Evolutionary conservation across 441 rosid genomes (phyloP).

Genomic region (Francoa sonchifolia): DNA sequence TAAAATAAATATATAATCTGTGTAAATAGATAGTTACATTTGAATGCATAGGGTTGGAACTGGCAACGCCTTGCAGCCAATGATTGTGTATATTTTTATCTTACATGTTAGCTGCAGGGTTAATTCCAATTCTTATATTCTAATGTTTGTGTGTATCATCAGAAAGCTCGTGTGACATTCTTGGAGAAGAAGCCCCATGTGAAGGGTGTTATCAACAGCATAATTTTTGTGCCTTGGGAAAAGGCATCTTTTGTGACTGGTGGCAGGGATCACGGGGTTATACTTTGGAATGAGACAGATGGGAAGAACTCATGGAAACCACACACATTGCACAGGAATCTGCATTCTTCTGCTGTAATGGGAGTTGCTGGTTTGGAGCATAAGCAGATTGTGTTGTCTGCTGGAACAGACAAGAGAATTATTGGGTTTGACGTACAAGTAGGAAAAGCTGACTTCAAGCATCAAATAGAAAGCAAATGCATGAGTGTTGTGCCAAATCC

Average conservation of each 20-base stretch:
- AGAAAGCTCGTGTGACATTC: constrained; percentile 57
- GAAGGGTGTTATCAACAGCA: constrained; percentile 73
- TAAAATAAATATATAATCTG: neutral
- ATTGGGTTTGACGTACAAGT: constrained; percentile 57
- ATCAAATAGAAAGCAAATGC: constrained; percentile 83
- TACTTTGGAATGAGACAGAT: constrained; percentile 64
- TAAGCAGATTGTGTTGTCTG: constrained; percentile 63
- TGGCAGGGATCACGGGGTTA: constrained; percentile 81
- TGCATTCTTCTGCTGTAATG: constrained; percentile 91
- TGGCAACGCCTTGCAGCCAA: no score
- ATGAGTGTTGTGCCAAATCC: constrained; percentile 91
- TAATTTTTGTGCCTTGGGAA: constrained; percentile 81
- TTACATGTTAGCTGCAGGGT: neutral
- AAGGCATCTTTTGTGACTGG: constrained; percentile 60
- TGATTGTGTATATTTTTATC: no score
- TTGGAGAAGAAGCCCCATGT: constrained; percentile 69
- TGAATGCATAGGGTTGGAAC: constrained; percentile 1
- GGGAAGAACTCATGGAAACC: constrained; percentile 62
- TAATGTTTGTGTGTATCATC: constrained; percentile 20
- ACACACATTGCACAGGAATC: constrained; percentile 47
- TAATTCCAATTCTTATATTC: no score
- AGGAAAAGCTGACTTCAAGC: constrained; percentile 62
- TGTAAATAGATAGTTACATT: neutral
- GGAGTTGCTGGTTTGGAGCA: constrained; percentile 85
- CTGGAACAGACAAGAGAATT: constrained; percentile 75